phyloP scores from a whole-genome alignment of 495 filamentous ascomycete species.

The Talaromyces proteolyticus region DNA sequence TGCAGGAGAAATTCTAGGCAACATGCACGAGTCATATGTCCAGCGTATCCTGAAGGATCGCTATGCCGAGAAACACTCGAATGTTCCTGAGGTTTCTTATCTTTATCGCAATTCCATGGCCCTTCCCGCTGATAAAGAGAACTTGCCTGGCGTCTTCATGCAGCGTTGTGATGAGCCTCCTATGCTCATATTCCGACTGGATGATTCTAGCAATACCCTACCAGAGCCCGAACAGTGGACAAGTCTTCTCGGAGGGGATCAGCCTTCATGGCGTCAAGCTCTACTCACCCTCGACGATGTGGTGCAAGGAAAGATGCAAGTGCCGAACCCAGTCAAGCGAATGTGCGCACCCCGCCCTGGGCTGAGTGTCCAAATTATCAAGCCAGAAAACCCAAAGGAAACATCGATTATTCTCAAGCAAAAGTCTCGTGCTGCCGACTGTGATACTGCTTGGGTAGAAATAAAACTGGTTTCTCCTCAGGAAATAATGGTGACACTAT shows the following conservation, averaged over 20 bases:
- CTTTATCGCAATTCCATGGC: background rate
- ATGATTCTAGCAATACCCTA: slow-evolving; percentile 58
- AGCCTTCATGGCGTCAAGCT: slow-evolving; percentile 85
- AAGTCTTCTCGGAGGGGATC: slow-evolving; percentile 78
- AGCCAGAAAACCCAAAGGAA: slow-evolving; percentile 70
- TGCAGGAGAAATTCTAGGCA: slow-evolving; percentile 86
- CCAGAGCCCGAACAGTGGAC: slow-evolving; percentile 84
- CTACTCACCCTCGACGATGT: slow-evolving; percentile 90
- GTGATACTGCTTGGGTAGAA: slow-evolving; percentile 72
- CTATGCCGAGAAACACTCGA: slow-evolving; percentile 57
- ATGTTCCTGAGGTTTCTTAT: slow-evolving; percentile 54
- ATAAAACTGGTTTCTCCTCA: slow-evolving; percentile 62
- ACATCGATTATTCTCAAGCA: slow-evolving; percentile 76
- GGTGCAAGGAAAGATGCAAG: slow-evolving; percentile 93
- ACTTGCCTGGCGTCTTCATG: slow-evolving; percentile 50
- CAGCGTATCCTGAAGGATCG: slow-evolving; percentile 67
- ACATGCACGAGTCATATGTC: slow-evolving; percentile 84
- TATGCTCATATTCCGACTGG: slow-evolving; percentile 71
- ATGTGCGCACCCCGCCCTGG: slow-evolving; percentile 81
- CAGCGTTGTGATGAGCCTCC: slow-evolving; percentile 67
- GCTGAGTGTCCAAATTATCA: slow-evolving; percentile 75
- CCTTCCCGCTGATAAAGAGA: background rate
- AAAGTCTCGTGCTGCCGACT: slow-evolving; percentile 53
- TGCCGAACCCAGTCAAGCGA: slow-evolving; percentile 89
- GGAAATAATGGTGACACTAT: slow-evolving; percentile 80